Evolutionary conservation across 2,329 filamentous ascomycete genomes (phyloP).

Genomic region (Ciborinia camelliae): DNA sequence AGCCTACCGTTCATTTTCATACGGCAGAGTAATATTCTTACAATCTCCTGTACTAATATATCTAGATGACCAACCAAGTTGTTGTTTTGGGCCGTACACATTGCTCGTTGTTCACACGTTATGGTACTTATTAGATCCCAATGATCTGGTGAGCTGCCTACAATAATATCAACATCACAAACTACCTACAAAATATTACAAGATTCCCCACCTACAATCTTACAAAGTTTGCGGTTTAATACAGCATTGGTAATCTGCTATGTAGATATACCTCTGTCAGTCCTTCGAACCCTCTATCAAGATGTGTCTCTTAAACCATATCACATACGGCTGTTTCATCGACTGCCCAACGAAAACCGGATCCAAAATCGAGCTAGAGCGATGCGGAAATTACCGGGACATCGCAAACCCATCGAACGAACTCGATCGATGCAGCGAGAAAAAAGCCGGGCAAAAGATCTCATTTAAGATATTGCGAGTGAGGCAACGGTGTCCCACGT

Average conservation of each 20-base stretch:
- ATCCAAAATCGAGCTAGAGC: neutral
- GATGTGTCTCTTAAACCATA: neutral
- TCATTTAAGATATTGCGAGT: neutral
- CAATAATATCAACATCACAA: too few relatives aligned
- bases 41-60: too few relatives aligned
- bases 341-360: neutral
- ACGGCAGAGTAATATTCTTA: too few relatives aligned
- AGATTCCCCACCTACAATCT: too few relatives aligned
- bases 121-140: too few relatives aligned
- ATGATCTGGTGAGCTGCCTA: too few relatives aligned
- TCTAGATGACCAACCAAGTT: too few relatives aligned
- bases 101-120: too few relatives aligned
- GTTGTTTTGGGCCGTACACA: too few relatives aligned
- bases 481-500: neutral
- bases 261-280: neutral
- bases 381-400: neutral
- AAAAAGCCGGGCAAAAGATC: neutral
- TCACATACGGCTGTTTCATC: neutral
- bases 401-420: neutral
- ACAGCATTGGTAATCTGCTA: neutral
- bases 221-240: too few relatives aligned
- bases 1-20: too few relatives aligned
- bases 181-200: too few relatives aligned
- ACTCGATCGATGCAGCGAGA: neutral
- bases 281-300: neutral